Evolutionary conservation across 23 red algal genomes (phyloP).

Genomic region (Gracilaria gracilis): DNA sequence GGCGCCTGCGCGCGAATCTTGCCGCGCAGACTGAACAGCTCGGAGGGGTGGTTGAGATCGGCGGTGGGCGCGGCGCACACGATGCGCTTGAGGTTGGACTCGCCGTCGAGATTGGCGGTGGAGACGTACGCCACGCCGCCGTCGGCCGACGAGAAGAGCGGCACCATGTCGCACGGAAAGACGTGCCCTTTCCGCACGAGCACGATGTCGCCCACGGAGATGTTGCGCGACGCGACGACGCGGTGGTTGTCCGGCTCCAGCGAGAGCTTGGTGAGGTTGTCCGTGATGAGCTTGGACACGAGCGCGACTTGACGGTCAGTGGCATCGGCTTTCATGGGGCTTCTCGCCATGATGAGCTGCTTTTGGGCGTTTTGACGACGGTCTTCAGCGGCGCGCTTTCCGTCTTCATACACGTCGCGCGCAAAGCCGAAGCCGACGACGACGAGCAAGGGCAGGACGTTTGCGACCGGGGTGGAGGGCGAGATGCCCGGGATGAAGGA

Average conservation of each 20-base stretch:
- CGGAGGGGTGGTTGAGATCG: slow-evolving; percentile 35
- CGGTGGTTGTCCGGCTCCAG: slow-evolving; percentile 58
- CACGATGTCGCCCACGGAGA: slow-evolving; percentile 93
- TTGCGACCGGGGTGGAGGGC: slow-evolving; percentile 67
- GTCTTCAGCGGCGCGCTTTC: slow-evolving; percentile 71
- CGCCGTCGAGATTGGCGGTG: slow-evolving; percentile 92
- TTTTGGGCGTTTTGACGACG: slow-evolving; percentile 66
- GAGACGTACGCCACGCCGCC: slow-evolving; percentile 87
- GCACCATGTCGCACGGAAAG: slow-evolving; percentile 94
- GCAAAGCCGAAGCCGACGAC: slow-evolving; percentile 89
- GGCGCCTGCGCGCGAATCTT: slow-evolving; percentile 63
- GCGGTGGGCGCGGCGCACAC: slow-evolving; percentile 50
- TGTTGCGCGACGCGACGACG: slow-evolving; percentile 57
- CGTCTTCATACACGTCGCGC: slow-evolving; percentile 86
- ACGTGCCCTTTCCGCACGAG: slow-evolving; percentile 74
- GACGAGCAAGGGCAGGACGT: slow-evolving; percentile 81
- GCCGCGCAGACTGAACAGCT: slow-evolving; percentile 47
- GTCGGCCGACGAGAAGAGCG: slow-evolving; percentile 65
- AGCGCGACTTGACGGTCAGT: slow-evolving; percentile 17
- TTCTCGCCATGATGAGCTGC: slow-evolving; percentile 52
- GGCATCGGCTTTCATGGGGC: slow-evolving; percentile 20
- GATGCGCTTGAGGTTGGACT: slow-evolving; percentile 91
- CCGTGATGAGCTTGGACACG: background rate
- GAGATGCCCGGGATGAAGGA: slow-evolving; percentile 91
- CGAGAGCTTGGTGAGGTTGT: slow-evolving; percentile 5